These are phyloP conservation scores for Yamadazyma nakazawae DNA, from an alignment of 805 yeast genomes.

Conservation along the genomic window DNA sequence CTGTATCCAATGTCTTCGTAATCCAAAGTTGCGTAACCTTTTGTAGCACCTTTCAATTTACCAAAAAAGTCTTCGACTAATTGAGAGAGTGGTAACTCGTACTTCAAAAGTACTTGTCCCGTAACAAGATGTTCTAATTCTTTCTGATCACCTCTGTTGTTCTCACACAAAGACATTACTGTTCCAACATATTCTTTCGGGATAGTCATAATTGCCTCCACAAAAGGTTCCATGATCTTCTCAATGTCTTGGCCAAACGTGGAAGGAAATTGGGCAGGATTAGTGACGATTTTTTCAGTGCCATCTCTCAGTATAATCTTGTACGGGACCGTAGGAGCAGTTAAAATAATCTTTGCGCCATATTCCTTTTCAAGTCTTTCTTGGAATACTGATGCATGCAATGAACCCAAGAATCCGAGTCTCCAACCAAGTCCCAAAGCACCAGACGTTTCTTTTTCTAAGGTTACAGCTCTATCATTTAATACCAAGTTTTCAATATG, in stretches of 20 bases:
- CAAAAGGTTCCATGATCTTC: slow-evolving; percentile 75
- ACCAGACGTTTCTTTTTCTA: slow-evolving; percentile 86
- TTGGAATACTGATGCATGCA: slow-evolving; percentile 92
- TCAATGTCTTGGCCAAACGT: slow-evolving; percentile 47
- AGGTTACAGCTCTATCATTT: slow-evolving; percentile 87
- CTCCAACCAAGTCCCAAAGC: slow-evolving; percentile 99
- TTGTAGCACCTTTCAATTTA: slow-evolving; percentile 80
- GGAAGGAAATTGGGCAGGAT: slow-evolving; percentile 92
- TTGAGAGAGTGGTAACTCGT: slow-evolving; percentile 81
- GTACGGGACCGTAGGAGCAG: slow-evolving; percentile 96
- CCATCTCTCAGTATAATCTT: slow-evolving; percentile 69
- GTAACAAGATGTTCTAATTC: slow-evolving; percentile 74
- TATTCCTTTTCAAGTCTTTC: slow-evolving; percentile 91
- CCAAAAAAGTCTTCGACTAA: slow-evolving; percentile 96
- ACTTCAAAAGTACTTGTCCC: slow-evolving; percentile 78
- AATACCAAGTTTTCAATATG: slow-evolving; percentile 83
- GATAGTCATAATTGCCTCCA: slow-evolving; percentile 83
- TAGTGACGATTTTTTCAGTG: slow-evolving; percentile 62
- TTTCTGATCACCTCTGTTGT: slow-evolving; percentile 76
- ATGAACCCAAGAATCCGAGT: slow-evolving; percentile 87
- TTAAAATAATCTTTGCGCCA: slow-evolving; percentile 86
- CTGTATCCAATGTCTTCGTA: slow-evolving; percentile 91
- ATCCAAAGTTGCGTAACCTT: slow-evolving; percentile 92
- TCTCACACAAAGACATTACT: slow-evolving; percentile 83
- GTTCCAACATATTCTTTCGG: slow-evolving; percentile 87